Evolutionary conservation across 306 rosid genomes (phyloP).

Genomic region (Carpinus viminea): DNA sequence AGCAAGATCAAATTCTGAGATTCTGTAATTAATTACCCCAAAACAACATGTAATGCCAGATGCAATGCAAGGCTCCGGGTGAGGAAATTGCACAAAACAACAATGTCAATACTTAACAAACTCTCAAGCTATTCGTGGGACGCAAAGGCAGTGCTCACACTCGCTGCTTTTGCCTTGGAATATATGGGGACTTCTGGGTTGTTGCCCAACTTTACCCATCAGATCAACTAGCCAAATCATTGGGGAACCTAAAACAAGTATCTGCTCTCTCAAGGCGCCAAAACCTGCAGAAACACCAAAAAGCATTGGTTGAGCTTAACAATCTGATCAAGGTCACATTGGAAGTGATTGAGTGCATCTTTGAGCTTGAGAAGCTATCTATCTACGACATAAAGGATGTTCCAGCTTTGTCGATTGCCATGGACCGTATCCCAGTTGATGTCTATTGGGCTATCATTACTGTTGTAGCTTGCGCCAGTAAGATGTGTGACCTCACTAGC

Average conservation of each 20-base stretch:
- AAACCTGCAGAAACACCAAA: slow-evolving; percentile 22
- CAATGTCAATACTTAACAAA: slow-evolving; percentile 4
- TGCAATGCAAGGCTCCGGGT: slow-evolving; percentile 17
- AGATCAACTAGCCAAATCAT: slow-evolving; percentile 38
- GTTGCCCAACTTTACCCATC: slow-evolving; percentile 37
- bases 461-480: slow-evolving; percentile 58
- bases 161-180: slow-evolving; percentile 51
- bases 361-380: slow-evolving; percentile 53
- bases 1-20: no score
- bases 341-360: slow-evolving; percentile 50
- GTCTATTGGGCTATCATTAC: slow-evolving; percentile 70
- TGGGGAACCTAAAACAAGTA: slow-evolving; percentile 38
- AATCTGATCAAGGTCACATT: slow-evolving; percentile 37
- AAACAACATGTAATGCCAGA: neutral
- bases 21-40: neutral
- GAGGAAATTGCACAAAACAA: neutral
- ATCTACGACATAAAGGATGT: slow-evolving; percentile 45
- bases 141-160: slow-evolving; percentile 50
- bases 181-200: slow-evolving; percentile 54
- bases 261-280: slow-evolving; percentile 33
- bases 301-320: slow-evolving; percentile 36
- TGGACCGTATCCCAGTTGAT: slow-evolving; percentile 56
- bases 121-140: slow-evolving; percentile 48
- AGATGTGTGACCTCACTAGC: slow-evolving; percentile 46
- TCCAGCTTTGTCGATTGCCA: slow-evolving; percentile 44